Base-by-base conservation (phyloP, 495 filamentous ascomycete genomes). In the Acidiella bohemica region DNA sequence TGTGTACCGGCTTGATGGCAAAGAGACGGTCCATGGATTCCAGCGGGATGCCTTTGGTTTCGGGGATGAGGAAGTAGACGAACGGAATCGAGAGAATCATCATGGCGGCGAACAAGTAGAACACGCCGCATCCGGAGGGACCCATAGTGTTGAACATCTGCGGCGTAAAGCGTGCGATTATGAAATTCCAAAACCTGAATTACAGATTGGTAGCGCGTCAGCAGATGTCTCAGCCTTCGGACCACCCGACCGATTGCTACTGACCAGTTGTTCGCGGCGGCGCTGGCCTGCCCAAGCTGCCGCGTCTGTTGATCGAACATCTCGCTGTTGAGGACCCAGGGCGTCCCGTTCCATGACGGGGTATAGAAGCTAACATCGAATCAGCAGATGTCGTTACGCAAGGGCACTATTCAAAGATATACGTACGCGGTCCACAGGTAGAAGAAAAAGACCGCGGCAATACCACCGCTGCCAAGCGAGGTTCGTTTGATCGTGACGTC, bases 351-450 rank as follows among this genome's bases (percentile, higher is more conserved):
- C 78, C 79, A 84, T 3, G 74, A 73, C 0, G 80, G 73, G 5
- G 79, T 80, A 53, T 84, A 84, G 59, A 80, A 83, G n/a, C n/a
- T n/a, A n/a, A n/a, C n/a, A n/a, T n/a, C n/a, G n/a, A n/a, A n/a
- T n/a, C n/a, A n/a, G n/a, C n/a, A n/a, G n/a, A n/a, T n/a, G n/a
- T n/a, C n/a, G n/a, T n/a, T n/a, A n/a, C n/a, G n/a, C n/a, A n/a
- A n/a, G n/a, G n/a, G n/a, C n/a, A n/a, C n/a, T n/a, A n/a, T n/a
- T n/a, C n/a, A n/a, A n/a, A n/a, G n/a, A n/a, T n/a, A n/a, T n/a
- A n/a, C n/a, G n/a, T n/a, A n/a, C 6, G 73, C 72, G 3, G 79
- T 83, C 76, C 78, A 83, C 12, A 84, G 67, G 51, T 83, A 84
- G 62, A 83, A 82, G 67, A 84, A 81, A 64, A 81, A 80, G 32